Evolutionary conservation across 805 yeast genomes (phyloP), one percentile per base, ranked within the genome.

Genomic region (Cyberlindnera amylophila): DNA sequence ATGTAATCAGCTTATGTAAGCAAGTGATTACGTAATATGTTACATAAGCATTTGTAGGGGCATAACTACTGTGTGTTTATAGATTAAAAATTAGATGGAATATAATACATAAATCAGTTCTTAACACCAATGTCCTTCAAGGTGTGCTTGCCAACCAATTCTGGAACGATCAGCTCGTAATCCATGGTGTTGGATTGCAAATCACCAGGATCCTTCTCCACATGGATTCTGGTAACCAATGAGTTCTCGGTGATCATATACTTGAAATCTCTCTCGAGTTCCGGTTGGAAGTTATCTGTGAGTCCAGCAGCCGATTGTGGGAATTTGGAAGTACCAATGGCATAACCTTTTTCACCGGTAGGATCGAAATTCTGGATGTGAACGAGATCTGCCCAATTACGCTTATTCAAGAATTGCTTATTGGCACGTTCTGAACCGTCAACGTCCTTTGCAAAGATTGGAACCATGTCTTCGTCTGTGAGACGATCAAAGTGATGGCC

Each of bases 391-490:
- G 82, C 70, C 80, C 84, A 85, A 62, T 85, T 85, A 58, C 95
- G 69, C 46, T 71, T 76, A 55, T 83, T 83, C 64, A 81, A 58
- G 52, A 82, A 80, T 52, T 67, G 70, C 36, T 64, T 70, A 62
- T 76, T 81, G 12, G 53, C 59, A 44, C 83, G 65, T 3, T 38
- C 31, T 3, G 63, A 49, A 2, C 81, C 84, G 46, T 80, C 74
- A 0, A 81, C 78, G 40, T 86, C 86, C 18, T 61, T 57, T 3
- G 65, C 55, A 62, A 90, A 89, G 7, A 89, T 53, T 1, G 86
- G 84, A n/a, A 88, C 77, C 58, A 85, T 74, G 54, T 88, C 93
- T 60, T 91, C 97, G 50, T 79, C 86, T 4, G 90, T 81, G 30
- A 70, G 60, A 32, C 55, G 61, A 55, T 76, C 84, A 52, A 81